Percentiles rank a stretch among this genome's conserved stretches.
These are phyloP conservation scores for Immersiporthe knoxdaviesiana DNA, from an alignment of 2,329 filamentous ascomycete genomes.

Conservation along the genomic window DNA sequence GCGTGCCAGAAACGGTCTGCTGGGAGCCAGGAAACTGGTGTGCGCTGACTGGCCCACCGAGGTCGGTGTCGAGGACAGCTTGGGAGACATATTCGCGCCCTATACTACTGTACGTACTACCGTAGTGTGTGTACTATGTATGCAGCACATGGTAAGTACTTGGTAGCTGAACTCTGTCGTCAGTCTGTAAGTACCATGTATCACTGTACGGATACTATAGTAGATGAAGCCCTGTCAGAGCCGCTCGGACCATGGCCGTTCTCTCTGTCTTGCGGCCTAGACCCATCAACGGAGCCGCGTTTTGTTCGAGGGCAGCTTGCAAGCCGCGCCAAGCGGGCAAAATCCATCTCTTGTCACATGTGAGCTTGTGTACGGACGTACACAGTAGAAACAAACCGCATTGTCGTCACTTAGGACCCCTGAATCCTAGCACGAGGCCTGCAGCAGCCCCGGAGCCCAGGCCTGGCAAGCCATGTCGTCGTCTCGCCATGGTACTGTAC, in stretches of 20 bases:
- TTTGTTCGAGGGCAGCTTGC: background rate
- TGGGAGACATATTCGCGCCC: background rate
- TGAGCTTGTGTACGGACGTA: background rate
- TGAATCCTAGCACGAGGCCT: conserved; percentile 2
- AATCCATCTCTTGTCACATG: background rate
- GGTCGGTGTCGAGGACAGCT: background rate
- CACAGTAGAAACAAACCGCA: background rate
- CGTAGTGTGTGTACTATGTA: too few relatives aligned
- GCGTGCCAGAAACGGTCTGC: background rate
- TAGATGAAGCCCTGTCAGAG: background rate
- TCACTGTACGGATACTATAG: too few relatives aligned
- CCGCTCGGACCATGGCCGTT: background rate
- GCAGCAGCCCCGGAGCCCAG: background rate
- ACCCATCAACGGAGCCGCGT: background rate
- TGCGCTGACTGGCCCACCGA: background rate
- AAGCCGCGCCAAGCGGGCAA: conserved; percentile 3
- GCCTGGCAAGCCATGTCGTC: background rate
- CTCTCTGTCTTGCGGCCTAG: background rate
- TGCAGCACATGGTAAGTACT: background rate
- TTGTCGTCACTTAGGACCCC: conserved; percentile 19
- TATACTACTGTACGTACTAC: background rate
- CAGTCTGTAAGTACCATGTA: too few relatives aligned
- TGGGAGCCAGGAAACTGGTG: background rate
- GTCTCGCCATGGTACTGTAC: background rate
- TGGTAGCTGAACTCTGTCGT: background rate